phyloP scores from a whole-genome alignment of 768 basidiomycete genomes.

The Leccinum subgranulosum region DNA sequence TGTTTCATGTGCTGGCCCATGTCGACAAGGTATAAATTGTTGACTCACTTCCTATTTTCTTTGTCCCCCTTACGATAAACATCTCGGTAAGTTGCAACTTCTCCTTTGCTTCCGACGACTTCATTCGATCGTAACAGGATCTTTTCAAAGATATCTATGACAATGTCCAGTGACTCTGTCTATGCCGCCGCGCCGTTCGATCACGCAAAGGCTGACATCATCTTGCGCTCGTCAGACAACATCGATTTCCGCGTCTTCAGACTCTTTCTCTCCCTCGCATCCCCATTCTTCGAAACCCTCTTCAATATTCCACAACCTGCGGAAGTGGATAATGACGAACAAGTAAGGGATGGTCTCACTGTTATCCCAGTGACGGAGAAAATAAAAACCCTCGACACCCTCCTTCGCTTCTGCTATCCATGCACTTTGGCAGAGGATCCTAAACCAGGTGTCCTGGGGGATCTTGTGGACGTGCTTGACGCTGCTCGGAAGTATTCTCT shows the following conservation, averaged over 20 bases:
- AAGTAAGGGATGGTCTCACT: constrained; percentile 14
- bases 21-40: not conserved
- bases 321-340: constrained; percentile 3
- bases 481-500: constrained; percentile 19
- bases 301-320: constrained; percentile 30
- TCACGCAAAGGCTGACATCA: constrained; percentile 21
- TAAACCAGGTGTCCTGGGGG: constrained; percentile 7
- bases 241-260: constrained; percentile 33
- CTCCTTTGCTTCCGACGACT: not conserved
- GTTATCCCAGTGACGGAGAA: constrained; percentile 21
- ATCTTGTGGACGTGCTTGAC: constrained; percentile 6
- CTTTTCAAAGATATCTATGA: not conserved
- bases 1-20: not conserved
- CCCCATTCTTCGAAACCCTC: constrained; percentile 33
- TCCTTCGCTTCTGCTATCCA: constrained; percentile 30
- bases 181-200: constrained; percentile 21
- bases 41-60: not conserved
- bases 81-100: not conserved
- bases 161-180: not conserved
- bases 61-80: not conserved
- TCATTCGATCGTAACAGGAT: not conserved
- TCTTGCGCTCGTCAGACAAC: constrained; percentile 26
- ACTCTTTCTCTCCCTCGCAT: constrained; percentile 32
- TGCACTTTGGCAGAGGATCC: constrained; percentile 22
- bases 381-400: constrained; percentile 20